phyloP scores from a whole-genome alignment of 2,329 filamentous ascomycete genomes.

The Knufia petricola region DNA sequence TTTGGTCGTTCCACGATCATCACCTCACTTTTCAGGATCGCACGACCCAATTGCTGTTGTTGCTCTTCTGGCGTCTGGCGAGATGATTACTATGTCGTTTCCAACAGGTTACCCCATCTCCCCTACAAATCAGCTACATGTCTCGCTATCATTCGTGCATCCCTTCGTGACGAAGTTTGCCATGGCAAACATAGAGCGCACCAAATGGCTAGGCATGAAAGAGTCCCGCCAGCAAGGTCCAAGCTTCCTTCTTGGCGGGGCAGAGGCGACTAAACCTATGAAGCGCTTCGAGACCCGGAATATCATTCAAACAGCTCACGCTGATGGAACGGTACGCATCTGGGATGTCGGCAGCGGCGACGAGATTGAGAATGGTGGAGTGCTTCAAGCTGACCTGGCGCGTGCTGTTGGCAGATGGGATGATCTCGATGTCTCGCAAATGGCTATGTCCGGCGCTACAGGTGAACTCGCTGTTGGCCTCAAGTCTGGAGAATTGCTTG shows the following conservation, averaged over 20 bases:
- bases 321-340: conserved; percentile 79
- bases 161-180: conserved; percentile 70
- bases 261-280: conserved; percentile 57
- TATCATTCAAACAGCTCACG: conserved; percentile 76
- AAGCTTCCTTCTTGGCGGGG: conserved; percentile 67
- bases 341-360: conserved; percentile 92
- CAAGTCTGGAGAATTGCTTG: conserved; percentile 67
- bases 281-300: conserved; percentile 75
- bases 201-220: conserved; percentile 81
- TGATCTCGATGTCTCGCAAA: conserved; percentile 65
- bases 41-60: conserved; percentile 86
- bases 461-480: conserved; percentile 80
- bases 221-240: conserved; percentile 74
- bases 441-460: conserved; percentile 69
- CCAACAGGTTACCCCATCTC: conserved; percentile 84
- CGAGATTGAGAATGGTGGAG: conserved; percentile 75
- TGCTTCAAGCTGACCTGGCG: conserved; percentile 78
- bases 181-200: conserved; percentile 65
- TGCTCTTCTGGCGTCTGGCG: conserved; percentile 70
- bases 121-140: conserved; percentile 84
- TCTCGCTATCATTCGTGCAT: conserved; percentile 78
- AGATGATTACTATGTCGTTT: conserved; percentile 82
- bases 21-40: conserved; percentile 76
- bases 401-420: conserved; percentile 71
- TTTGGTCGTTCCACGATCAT: conserved; percentile 68